Base-by-base conservation (phyloP, 371 early-diverging fungal genomes). In the Coemansia sp. region DNA sequence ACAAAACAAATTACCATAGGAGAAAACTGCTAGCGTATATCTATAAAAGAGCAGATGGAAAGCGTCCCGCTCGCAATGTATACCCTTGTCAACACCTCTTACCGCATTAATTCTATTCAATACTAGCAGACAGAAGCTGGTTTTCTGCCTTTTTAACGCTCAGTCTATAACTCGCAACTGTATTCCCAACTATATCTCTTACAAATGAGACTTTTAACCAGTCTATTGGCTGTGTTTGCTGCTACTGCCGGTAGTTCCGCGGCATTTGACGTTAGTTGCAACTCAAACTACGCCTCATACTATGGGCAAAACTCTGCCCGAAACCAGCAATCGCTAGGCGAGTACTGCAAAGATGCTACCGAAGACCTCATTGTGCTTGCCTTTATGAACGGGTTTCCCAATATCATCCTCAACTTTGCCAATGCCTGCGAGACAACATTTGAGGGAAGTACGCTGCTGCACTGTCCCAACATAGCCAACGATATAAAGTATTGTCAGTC, bases 401-500 rank as follows among this genome's bases (percentile, higher is more conserved):
- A 62, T 52, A 72, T 37, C 58, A 74, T 12, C 85, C 88, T 63
- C 74, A 88, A 90, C 61, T 81, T 90, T 55, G 80, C 89, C 54
- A 85, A 84, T 62, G 87, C 89, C 33, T 88, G 90, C 68, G 75
- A 78, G 50, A 80, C 68, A 9, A 79, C 62, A 7, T 88, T 85
- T 64, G 74, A 82, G 16, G 88, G 86, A 5, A 85, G 86, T 11
- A 39, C 67, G 0, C 64, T 89, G 9, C 77, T 88, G 7, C 71
- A 81, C 20, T 90, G 90, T 64, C 87, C 89, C 1, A 70, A 82
- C 5, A 82, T 89, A 42, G 89, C 83, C 9, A 42, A 60, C 59
- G 91, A 89, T 63, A 87, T 91, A 55, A 83, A 85, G 62, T 74
- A 72, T 33, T 90, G 90, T 59, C 91, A 91, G 67, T 40, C 71